These are phyloP conservation scores for Trichosporon faecale DNA, from an alignment of 1,284 basidiomycete genomes.

Conservation along the genomic window DNA sequence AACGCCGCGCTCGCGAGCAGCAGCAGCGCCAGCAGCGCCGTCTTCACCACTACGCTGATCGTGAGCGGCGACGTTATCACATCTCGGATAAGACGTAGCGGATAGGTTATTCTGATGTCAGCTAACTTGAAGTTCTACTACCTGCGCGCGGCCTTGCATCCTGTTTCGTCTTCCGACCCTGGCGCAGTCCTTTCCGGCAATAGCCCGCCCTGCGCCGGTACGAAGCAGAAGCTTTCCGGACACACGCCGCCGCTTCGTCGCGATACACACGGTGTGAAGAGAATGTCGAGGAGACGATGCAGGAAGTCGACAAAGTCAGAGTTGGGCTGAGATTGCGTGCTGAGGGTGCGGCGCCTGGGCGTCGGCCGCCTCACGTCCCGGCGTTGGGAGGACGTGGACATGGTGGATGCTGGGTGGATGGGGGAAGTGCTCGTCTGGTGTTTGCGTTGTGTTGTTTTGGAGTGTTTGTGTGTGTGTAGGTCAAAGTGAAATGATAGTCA, in stretches of 20 bases:
- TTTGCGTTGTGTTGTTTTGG: background rate
- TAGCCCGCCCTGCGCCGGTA: background rate
- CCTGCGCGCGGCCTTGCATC: background rate
- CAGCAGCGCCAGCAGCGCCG: slow-evolving; percentile 38
- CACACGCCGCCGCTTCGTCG: no score
- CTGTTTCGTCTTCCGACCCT: background rate
- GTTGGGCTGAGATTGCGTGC: slow-evolving; percentile 16
- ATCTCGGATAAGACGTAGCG: slow-evolving; percentile 36
- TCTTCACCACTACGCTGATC: slow-evolving; percentile 43
- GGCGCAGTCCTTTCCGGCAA: background rate
- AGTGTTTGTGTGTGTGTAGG: background rate
- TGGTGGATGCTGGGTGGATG: background rate
- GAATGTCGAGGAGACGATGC: slow-evolving; percentile 27
- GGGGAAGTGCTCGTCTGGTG: background rate
- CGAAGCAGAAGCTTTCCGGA: background rate
- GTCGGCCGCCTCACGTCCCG: slow-evolving; percentile 2
- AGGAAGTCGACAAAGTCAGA: slow-evolving; percentile 46
- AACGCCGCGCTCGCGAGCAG: slow-evolving; percentile 39
- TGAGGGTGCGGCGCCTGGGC: background rate
- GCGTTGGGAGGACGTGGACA: background rate
- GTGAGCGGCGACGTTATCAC: slow-evolving; percentile 47
- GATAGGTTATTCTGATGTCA: slow-evolving; percentile 40
- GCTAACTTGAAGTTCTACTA: background rate
- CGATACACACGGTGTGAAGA: slow-evolving; percentile 37
- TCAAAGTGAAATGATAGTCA: background rate